Evolutionary conservation across 352 stramenopile genomes (phyloP).

Genomic region (Pythium pyrilobum): DNA sequence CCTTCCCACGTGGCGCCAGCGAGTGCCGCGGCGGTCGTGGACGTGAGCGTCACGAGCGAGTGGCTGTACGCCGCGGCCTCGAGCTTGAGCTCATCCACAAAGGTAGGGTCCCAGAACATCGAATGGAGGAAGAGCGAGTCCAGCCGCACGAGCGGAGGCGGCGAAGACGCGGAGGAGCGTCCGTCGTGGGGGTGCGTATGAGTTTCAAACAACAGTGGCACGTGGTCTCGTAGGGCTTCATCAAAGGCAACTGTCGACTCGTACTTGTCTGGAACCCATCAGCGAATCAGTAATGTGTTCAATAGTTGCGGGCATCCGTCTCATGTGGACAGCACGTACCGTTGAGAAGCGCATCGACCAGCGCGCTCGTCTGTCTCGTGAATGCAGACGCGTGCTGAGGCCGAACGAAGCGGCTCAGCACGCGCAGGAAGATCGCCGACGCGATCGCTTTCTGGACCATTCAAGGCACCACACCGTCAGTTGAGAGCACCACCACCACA

Average conservation of each 20-base stretch:
- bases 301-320: not conserved
- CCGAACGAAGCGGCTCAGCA: constrained; percentile 8
- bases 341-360: constrained; percentile 1
- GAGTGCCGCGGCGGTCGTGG: constrained; percentile 14
- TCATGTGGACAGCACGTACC: not conserved
- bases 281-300: not conserved
- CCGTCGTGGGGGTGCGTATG: not conserved
- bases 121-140: constrained; percentile 29
- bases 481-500: not conserved
- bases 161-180: not conserved
- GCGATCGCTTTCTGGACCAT: constrained; percentile 13
- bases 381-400: not conserved
- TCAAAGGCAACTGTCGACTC: constrained; percentile 35
- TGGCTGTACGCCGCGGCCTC: constrained; percentile 44
- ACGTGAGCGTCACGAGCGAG: constrained; percentile 42
- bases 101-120: constrained; percentile 34
- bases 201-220: constrained; percentile 43
- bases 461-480: not conserved
- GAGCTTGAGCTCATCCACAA: constrained; percentile 47
- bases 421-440: constrained; percentile 15
- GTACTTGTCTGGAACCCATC: constrained; percentile 27
- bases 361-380: not conserved
- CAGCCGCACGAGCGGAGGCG: constrained; percentile 28
- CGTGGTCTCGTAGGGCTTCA: constrained; percentile 24
- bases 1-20: constrained; percentile 46